Percentiles rank a stretch among this genome's conserved stretches.
Conservation (phyloP, 2,329 filamentous ascomycete genomes). For the Parafenestella ontariensis region DNA sequence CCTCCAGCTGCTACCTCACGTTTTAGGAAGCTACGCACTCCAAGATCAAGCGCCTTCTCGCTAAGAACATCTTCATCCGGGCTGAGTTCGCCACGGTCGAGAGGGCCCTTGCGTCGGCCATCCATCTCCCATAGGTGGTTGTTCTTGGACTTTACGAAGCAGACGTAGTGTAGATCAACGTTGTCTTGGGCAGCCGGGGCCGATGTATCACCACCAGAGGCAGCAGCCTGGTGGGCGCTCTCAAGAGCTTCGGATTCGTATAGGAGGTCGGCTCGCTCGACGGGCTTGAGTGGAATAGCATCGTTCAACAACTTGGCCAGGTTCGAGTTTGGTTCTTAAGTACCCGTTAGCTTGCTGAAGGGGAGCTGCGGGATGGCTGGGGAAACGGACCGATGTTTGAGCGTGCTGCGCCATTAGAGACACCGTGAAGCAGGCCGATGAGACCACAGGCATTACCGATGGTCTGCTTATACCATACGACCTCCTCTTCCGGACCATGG, state of each 20-base stretch:
- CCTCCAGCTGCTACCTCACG: slow-evolving; percentile 62
- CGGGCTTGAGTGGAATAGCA: slow-evolving; percentile 73
- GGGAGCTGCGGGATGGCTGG: neutral
- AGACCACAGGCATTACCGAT: slow-evolving; percentile 94
- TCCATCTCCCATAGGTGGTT: slow-evolving; percentile 81
- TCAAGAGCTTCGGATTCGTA: slow-evolving; percentile 80
- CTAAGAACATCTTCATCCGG: slow-evolving; percentile 63
- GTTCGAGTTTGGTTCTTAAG: slow-evolving; percentile 57
- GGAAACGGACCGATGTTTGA: slow-evolving; percentile 38
- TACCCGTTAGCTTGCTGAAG: slow-evolving; percentile 19
- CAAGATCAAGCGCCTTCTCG: slow-evolving; percentile 74
- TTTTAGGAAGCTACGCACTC: slow-evolving; percentile 67
- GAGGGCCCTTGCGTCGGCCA: slow-evolving; percentile 74
- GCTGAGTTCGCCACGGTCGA: slow-evolving; percentile 63
- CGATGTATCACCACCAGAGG: slow-evolving; percentile 76
- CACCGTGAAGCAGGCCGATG: slow-evolving; percentile 86
- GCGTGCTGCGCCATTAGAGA: slow-evolving; percentile 77
- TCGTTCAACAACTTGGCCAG: slow-evolving; percentile 71
- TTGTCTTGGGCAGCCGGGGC: slow-evolving; percentile 80
- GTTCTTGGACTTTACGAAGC: slow-evolving; percentile 80
- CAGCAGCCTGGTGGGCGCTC: slow-evolving; percentile 78
- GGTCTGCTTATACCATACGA: slow-evolving; percentile 95
- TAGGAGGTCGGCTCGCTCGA: slow-evolving; percentile 73
- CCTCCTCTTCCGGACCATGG: slow-evolving; percentile 72
- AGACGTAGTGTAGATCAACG: slow-evolving; percentile 95